Evolutionary conservation across 1,139 yeast species (phyloP).

Genomic region (Meyerozyma carpophila): DNA sequence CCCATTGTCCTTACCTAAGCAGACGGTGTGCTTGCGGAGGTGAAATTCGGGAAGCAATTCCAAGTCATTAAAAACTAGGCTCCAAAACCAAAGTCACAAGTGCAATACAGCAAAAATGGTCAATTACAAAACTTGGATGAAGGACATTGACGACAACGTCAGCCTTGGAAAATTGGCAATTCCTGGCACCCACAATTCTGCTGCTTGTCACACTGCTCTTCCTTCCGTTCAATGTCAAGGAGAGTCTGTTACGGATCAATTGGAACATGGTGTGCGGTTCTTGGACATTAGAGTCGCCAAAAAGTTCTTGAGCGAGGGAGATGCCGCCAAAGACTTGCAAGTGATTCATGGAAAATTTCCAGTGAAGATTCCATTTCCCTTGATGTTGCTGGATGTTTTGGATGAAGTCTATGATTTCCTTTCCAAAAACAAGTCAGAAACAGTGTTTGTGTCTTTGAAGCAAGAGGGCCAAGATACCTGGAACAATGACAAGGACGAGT

Average conservation of each 20-base stretch:
- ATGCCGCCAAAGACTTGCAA: slow-evolving; percentile 50
- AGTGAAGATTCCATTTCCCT: slow-evolving; percentile 57
- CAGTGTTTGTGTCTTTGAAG: slow-evolving; percentile 64
- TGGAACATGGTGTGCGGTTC: slow-evolving; percentile 68
- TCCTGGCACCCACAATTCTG: slow-evolving; percentile 81
- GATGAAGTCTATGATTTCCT: slow-evolving; percentile 59
- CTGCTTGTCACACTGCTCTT: slow-evolving; percentile 68
- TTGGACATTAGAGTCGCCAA: slow-evolving; percentile 65
- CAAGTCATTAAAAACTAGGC: neutral
- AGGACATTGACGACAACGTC: slow-evolving; percentile 47
- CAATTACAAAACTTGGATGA: slow-evolving; percentile 49
- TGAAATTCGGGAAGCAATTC: neutral
- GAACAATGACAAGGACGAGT: slow-evolving; percentile 60
- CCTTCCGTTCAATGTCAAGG: slow-evolving; percentile 82
- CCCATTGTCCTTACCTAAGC: slow-evolving; percentile 1
- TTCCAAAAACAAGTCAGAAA: slow-evolving; percentile 48
- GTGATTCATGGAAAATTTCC: slow-evolving; percentile 78
- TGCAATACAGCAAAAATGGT: slow-evolving; percentile 26
- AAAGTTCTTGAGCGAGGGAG: slow-evolving; percentile 46
- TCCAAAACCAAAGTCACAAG: neutral
- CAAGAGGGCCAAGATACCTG: slow-evolving; percentile 70
- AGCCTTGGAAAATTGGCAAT: slow-evolving; percentile 51
- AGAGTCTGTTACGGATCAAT: slow-evolving; percentile 52
- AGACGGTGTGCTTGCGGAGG: neutral
- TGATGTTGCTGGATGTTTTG: slow-evolving; percentile 41